These are phyloP conservation scores for Auricularia heimuer DNA, from an alignment of 768 basidiomycete genomes.

Conservation along the genomic window DNA sequence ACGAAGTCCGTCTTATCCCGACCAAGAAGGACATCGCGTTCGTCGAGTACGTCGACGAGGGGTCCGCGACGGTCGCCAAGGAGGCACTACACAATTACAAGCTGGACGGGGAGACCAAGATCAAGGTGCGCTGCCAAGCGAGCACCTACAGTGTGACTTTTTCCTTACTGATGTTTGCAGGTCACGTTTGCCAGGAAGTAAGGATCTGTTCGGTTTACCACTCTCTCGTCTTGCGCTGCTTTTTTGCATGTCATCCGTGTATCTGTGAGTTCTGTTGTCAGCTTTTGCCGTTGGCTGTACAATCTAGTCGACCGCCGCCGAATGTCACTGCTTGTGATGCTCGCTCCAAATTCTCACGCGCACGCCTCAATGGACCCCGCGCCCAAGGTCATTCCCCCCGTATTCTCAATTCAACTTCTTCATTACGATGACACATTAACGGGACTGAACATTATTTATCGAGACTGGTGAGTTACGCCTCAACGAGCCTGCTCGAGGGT, in stretches of 20 bases:
- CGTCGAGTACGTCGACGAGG: constrained; percentile 95
- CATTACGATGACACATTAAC: too few species aligned
- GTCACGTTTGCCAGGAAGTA: constrained; percentile 72
- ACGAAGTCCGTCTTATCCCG: constrained; percentile 98
- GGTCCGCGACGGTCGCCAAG: constrained; percentile 81
- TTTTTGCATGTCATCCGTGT: not conserved
- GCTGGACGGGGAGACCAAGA: constrained; percentile 94
- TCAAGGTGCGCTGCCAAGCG: constrained; percentile 55
- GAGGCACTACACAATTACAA: constrained; percentile 97
- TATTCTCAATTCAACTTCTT: too few species aligned
- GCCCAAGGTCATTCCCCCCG: too few species aligned
- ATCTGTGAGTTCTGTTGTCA: not conserved
- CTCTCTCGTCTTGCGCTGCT: not conserved
- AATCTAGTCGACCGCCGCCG: too few species aligned
- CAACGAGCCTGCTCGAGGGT: not conserved
- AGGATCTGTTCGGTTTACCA: not conserved
- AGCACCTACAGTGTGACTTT: not conserved
- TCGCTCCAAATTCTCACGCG: too few species aligned
- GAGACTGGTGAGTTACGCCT: too few species aligned
- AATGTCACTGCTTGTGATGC: too few species aligned
- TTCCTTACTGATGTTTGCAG: constrained; percentile 22
- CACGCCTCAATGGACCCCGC: too few species aligned
- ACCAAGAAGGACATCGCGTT: constrained; percentile 97
- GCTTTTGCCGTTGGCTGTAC: too few species aligned
- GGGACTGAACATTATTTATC: too few species aligned